Percentiles rank a stretch among this genome's conserved stretches.
phyloP scores from a whole-genome alignment of 2,329 filamentous ascomycete species.

The Epicoccum nigrum region DNA sequence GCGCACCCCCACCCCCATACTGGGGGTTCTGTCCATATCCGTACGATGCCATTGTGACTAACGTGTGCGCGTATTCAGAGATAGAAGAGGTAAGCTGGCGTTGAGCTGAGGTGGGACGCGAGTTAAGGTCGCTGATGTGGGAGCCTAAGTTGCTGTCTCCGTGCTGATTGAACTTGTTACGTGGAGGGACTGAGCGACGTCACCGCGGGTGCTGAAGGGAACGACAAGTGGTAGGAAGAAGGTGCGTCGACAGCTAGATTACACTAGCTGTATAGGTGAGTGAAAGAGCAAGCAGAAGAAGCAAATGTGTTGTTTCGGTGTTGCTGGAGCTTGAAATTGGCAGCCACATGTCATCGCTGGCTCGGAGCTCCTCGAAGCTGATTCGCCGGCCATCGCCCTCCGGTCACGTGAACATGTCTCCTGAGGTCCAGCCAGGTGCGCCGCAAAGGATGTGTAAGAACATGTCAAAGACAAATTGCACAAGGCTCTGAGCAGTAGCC shows the following conservation, averaged over 20 bases:
- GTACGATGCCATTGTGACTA: constrained; percentile 53
- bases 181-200: constrained; percentile 31
- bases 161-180: constrained; percentile 25
- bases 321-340: constrained; percentile 29
- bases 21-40: constrained; percentile 49
- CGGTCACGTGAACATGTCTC: constrained; percentile 5
- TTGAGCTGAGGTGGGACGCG: constrained; percentile 10
- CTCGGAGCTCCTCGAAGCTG: constrained; percentile 31
- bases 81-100: neutral
- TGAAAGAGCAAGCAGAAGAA: constrained; percentile 2
- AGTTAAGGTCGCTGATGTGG: constrained; percentile 17
- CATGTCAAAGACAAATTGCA: neutral
- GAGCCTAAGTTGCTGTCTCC: constrained; percentile 31
- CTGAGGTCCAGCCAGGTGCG: too few relatives aligned
- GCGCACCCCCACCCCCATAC: constrained; percentile 60
- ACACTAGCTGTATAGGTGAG: neutral
- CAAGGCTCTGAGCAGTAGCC: neutral
- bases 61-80: neutral
- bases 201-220: constrained; percentile 16
- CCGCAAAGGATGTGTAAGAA: too few relatives aligned
- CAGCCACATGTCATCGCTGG: constrained; percentile 42
- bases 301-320: constrained; percentile 13
- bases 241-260: neutral
- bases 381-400: constrained; percentile 22
- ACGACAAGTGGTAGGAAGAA: constrained; percentile 18